These are phyloP conservation scores for Dactylellina drechsleri DNA, from an alignment of 2,329 filamentous ascomycete species.

Conservation along the genomic window DNA sequence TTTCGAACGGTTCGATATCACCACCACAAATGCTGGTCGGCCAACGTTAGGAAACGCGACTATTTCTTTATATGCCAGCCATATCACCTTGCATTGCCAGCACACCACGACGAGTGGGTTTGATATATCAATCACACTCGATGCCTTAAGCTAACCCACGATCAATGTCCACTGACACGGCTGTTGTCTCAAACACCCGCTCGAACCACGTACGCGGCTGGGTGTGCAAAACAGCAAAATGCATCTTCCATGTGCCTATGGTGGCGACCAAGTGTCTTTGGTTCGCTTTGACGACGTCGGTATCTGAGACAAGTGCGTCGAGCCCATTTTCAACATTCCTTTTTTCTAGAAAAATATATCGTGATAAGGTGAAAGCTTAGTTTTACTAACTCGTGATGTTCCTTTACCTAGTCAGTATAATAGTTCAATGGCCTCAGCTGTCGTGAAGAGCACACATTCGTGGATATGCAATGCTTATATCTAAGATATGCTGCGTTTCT, in stretches of 20 bases:
- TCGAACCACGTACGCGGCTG: conserved; percentile 17
- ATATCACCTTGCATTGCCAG: conserved; percentile 51
- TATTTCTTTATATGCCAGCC: conserved; percentile 5
- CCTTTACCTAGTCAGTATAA: conserved; percentile 26
- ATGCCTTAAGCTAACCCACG: not conserved
- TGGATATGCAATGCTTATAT: conserved; percentile 42
- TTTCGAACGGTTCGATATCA: too few relatives aligned
- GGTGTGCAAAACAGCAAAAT: conserved; percentile 17
- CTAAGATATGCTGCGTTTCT: conserved; percentile 24
- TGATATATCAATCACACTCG: not conserved
- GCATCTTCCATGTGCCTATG: conserved; percentile 21
- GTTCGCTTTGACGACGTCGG: conserved; percentile 13
- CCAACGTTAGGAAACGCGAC: too few relatives aligned
- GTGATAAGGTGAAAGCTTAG: not conserved
- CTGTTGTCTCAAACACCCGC: conserved; percentile 12
- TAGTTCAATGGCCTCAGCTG: conserved; percentile 28
- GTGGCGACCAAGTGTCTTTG: conserved; percentile 10
- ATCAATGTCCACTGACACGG: conserved; percentile 46
- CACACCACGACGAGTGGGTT: conserved; percentile 20
- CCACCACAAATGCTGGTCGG: too few relatives aligned
- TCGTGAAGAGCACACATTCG: conserved; percentile 21
- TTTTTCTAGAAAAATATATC: not conserved
- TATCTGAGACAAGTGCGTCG: conserved; percentile 27
- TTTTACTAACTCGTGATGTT: not conserved
- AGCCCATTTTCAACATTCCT: not conserved